phyloP scores from a whole-genome alignment of 2,329 filamentous ascomycete genomes.

The Aspergillus costaricaensis region DNA sequence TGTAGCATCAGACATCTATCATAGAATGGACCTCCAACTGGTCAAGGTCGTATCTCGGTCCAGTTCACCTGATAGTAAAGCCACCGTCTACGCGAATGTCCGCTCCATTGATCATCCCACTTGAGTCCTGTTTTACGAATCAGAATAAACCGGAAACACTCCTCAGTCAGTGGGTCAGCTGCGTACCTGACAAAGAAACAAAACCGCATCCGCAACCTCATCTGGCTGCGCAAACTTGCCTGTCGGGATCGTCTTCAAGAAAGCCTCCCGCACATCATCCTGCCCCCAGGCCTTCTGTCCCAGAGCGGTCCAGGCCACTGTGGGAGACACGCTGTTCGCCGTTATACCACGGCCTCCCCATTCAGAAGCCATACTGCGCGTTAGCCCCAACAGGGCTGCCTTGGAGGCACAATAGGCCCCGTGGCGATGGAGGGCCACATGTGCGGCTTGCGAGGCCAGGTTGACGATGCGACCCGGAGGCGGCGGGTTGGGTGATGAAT shows the following conservation, averaged over 20 bases:
- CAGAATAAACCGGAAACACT: not conserved
- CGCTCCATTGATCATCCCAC: constrained; percentile 46
- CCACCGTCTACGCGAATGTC: constrained; percentile 45
- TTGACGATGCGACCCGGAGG: constrained; percentile 50
- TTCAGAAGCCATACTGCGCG: constrained; percentile 50
- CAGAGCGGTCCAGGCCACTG: constrained; percentile 50
- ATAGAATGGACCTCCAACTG: no score
- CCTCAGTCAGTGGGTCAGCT: not conserved
- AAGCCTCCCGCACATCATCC: constrained; percentile 36
- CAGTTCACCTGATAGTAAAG: constrained; percentile 36
- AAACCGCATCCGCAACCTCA: constrained; percentile 43
- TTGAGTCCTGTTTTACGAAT: constrained; percentile 34
- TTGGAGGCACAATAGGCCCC: constrained; percentile 54
- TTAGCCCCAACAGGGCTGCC: constrained; percentile 48
- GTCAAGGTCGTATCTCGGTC: no score
- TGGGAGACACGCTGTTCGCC: constrained; percentile 49
- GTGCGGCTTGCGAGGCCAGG: constrained; percentile 50
- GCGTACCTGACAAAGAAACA: constrained; percentile 42
- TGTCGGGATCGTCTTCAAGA: constrained; percentile 42
- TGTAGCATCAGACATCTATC: no score
- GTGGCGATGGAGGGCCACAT: constrained; percentile 49
- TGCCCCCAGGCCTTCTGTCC: constrained; percentile 49
- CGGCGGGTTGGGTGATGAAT: constrained; percentile 18
- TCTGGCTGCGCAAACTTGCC: constrained; percentile 43
- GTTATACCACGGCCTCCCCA: constrained; percentile 51